These are phyloP conservation scores for Coniochaeta sp. DNA, from an alignment of 2,329 filamentous ascomycete species.

Conservation along the genomic window DNA sequence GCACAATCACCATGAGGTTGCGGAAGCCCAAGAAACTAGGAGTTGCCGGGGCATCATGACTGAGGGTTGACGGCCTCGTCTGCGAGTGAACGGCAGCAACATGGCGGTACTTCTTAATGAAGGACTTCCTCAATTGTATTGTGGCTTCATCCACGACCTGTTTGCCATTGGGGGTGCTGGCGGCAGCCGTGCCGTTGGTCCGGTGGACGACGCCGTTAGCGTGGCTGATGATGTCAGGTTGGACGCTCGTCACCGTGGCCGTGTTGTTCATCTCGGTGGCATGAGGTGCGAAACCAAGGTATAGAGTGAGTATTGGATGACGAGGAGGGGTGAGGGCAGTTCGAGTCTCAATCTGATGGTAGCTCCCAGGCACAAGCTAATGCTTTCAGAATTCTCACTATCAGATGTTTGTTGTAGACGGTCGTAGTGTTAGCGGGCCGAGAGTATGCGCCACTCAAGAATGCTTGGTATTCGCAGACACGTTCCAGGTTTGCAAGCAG, in stretches of 20 bases:
- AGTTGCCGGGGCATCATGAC: constrained; percentile 66
- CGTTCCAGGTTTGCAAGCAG: neutral
- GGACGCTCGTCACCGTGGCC: constrained; percentile 27
- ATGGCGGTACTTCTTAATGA: constrained; percentile 76
- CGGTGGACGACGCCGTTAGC: constrained; percentile 6
- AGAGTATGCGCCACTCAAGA: neutral
- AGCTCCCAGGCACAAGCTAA: neutral
- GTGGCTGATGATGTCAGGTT: constrained; percentile 11
- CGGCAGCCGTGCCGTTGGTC: constrained; percentile 5
- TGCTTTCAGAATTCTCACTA: neutral
- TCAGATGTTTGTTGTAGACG: neutral
- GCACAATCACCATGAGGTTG: constrained; percentile 91
- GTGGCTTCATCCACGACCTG: constrained; percentile 10
- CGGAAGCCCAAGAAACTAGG: constrained; percentile 91
- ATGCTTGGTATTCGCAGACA: neutral
- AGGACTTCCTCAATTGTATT: constrained; percentile 25
- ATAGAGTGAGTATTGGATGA: constrained; percentile 19
- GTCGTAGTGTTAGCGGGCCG: neutral
- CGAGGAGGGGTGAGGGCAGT: neutral
- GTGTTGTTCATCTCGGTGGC: constrained; percentile 15
- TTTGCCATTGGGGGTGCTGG: constrained; percentile 7
- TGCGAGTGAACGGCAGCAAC: constrained; percentile 77
- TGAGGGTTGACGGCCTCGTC: constrained; percentile 70
- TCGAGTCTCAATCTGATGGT: neutral
- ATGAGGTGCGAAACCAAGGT: neutral